A percentile compares a stretch with the other conserved stretches of the same genome.
phyloP scores from a whole-genome alignment of 176 grass and related monocot species.

The Eragrostis curvula region DNA sequence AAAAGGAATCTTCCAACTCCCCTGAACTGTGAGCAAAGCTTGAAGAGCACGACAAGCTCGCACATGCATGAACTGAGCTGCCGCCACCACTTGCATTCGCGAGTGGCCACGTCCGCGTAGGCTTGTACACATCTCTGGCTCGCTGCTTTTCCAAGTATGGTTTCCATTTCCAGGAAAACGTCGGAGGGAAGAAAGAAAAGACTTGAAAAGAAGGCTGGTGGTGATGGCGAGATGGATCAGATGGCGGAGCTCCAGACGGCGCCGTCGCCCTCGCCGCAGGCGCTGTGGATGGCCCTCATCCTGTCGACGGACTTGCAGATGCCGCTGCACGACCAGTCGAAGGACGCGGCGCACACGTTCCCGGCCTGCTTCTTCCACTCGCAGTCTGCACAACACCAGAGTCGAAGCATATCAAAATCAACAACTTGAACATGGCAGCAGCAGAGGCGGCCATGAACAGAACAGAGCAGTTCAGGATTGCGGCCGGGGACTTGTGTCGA shows the following conservation, averaged over 20 bases:
- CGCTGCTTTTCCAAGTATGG: not conserved
- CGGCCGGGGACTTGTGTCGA: not conserved
- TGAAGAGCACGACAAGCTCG: not conserved
- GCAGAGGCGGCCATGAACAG: not conserved
- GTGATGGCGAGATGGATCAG: not conserved
- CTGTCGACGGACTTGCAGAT: slow-evolving; percentile 63
- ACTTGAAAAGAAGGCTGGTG: not conserved
- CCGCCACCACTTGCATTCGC: not conserved
- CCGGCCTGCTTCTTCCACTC: slow-evolving; percentile 69
- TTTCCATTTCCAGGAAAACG: not conserved
- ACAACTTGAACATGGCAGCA: too few relatives aligned
- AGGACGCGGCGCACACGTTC: slow-evolving; percentile 62
- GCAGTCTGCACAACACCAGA: slow-evolving; percentile 33
- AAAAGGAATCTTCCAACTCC: not conserved
- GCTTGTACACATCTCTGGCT: not conserved
- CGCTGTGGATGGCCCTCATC: slow-evolving; percentile 63
- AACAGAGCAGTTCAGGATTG: not conserved
- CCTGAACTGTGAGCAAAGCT: not conserved
- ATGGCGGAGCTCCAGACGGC: slow-evolving; percentile 46
- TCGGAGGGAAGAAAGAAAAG: not conserved
- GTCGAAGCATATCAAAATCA: too few relatives aligned
- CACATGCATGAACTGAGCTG: not conserved
- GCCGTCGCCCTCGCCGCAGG: slow-evolving; percentile 55
- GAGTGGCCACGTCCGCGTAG: too few relatives aligned
- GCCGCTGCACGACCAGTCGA: slow-evolving; percentile 69